Percentiles rank a stretch among this genome's conserved stretches.
Conservation (phyloP, 164 flowering plant genomes). For the Stephania cephalantha region DNA sequence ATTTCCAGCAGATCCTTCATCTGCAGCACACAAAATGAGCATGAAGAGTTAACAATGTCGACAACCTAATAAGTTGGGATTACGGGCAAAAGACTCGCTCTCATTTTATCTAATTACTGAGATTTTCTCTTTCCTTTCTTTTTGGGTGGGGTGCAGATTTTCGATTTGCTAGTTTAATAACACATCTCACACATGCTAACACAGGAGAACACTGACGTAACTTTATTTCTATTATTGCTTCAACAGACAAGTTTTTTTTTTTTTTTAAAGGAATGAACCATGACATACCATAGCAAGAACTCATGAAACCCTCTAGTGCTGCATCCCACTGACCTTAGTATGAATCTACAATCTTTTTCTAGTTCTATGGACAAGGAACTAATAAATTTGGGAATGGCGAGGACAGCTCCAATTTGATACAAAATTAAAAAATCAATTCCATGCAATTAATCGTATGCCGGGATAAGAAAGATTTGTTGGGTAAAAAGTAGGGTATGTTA, state of each 20-base stretch:
- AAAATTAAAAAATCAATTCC: too few relatives aligned
- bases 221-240: background rate
- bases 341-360: too few relatives aligned
- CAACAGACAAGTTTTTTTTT: background rate
- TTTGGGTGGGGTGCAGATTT: background rate
- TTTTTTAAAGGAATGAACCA: too few relatives aligned
- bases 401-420: too few relatives aligned
- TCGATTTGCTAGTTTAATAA: background rate
- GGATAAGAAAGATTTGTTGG: background rate
- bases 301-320: too few relatives aligned
- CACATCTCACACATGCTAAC: background rate
- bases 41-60: background rate
- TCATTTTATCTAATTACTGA: background rate
- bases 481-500: background rate
- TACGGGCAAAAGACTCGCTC: background rate
- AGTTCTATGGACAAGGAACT: too few relatives aligned
- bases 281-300: too few relatives aligned
- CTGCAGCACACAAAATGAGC: slow-evolving; percentile 26
- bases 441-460: too few relatives aligned
- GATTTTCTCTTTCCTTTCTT: background rate
- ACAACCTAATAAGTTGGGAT: background rate
- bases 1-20: slow-evolving; percentile 50
- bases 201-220: background rate
- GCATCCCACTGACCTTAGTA: too few relatives aligned
- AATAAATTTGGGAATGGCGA: too few relatives aligned